Base-by-base conservation (phyloP, 148 eudicot species). In the Bassia scoparia region DNA sequence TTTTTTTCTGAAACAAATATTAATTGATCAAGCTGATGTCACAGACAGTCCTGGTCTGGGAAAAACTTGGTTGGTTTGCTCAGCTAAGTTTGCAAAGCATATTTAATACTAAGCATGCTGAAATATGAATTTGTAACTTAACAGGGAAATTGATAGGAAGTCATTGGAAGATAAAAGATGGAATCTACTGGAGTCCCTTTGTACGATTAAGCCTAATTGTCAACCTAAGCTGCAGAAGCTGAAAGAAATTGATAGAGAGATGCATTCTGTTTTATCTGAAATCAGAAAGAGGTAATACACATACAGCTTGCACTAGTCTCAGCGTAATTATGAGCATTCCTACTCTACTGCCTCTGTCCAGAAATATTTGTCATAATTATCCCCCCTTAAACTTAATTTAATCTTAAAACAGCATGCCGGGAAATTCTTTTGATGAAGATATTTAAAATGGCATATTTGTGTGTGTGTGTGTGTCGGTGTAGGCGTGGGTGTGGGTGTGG, bases 161-260 rank as follows among this genome's bases (percentile, higher is more conserved):
- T 68, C 84, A 65, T 70, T 85, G 79, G 77, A 80, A 73, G 86
- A 76, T 68, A 83, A 78, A 61, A 83, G 65, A 70, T 74, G 71
- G 74, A 76, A 66, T 75, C 85, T 81, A 60, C 77, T 84, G 81
- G 86, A 84, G 76, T 81, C 81, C 67, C 48, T 82, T 9, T 66
- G 74, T 53, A 79, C 68, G 37, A 54, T 49, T 67, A 72, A 77
- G 30, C 85, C 86, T 17, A 79, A 77, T 60, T 76, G 78, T 44
- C 65, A 79, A 46, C 81, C 52, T 66, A 89, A 86, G 79, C 81
- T 80, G 72, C 62, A 75, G 73, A 80, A 65, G 59, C 74, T 78
- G 59, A 81, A 90, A 79, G 83, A 77, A 44, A 78, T 85, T 74
- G 86, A 86, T 65, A 43, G 68, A 66, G 87, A 84, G 77, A 80